Conservation (phyloP, 2,329 filamentous ascomycete genomes). For the Aspergillus pseudoviridinutans region DNA sequence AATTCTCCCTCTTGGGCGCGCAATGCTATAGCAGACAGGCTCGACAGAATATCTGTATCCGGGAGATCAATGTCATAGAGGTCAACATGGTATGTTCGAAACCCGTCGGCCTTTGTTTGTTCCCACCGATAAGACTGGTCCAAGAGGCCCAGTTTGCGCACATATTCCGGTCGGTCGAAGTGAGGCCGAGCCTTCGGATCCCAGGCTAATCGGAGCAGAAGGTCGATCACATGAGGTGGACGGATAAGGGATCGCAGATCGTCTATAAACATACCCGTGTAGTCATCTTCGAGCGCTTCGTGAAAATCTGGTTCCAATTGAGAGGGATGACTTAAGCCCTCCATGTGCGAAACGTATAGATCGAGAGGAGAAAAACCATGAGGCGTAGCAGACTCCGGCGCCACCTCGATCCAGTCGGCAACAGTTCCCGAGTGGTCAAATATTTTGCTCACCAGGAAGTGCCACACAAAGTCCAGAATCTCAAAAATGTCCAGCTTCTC, state of each 20-base stretch:
- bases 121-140: not conserved
- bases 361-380: not conserved
- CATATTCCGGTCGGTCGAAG: not conserved
- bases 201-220: not conserved
- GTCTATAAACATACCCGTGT: not conserved
- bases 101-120: not conserved
- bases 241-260: not conserved
- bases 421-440: not conserved
- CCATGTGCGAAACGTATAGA: not conserved
- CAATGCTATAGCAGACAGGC: not conserved
- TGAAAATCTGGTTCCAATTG: not conserved
- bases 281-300: not conserved
- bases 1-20: not conserved
- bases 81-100: not conserved
- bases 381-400: not conserved
- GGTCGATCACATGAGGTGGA: not conserved
- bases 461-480: not conserved
- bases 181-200: not conserved
- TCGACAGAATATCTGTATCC: not conserved
- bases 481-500: not conserved
- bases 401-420: not conserved
- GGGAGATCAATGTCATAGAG: not conserved
- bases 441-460: not conserved
- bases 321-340: not conserved
- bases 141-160: not conserved